Conservation (phyloP, 805 yeast genomes). For the Millerozyma miso region DNA sequence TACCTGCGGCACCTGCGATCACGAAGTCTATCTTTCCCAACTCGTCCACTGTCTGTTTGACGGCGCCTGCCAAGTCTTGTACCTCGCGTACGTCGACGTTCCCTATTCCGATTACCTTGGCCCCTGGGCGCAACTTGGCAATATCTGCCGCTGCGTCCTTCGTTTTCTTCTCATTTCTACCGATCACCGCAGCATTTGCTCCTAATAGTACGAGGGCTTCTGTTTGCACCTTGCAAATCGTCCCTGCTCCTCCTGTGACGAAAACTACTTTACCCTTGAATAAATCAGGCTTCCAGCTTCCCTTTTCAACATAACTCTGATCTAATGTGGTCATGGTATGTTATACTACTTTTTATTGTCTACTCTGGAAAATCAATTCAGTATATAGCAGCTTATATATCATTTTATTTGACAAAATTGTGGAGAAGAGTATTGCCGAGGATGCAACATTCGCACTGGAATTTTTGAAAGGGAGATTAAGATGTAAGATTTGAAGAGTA, state of each 20-base stretch:
- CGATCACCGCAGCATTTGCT: conserved; percentile 80
- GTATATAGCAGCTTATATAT: not conserved
- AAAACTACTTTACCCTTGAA: conserved; percentile 84
- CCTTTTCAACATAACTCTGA: conserved; percentile 21
- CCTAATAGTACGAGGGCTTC: conserved; percentile 84
- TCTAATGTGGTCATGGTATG: conserved; percentile 6
- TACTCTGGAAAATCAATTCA: not conserved
- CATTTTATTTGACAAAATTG: not conserved
- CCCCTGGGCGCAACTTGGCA: conserved; percentile 46
- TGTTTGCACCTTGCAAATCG: conserved; percentile 84
- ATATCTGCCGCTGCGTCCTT: conserved; percentile 64
- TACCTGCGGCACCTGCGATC: conserved; percentile 45
- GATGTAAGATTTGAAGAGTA: too few relatives aligned
- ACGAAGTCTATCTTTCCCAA: conserved; percentile 41
- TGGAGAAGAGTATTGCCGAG: not conserved
- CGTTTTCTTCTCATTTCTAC: conserved; percentile 68
- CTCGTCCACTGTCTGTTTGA: conserved; percentile 46
- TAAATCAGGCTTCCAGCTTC: conserved; percentile 51
- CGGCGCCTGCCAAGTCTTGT: conserved; percentile 56
- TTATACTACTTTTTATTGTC: not conserved
- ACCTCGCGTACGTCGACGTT: conserved; percentile 74
- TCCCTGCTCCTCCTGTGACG: conserved; percentile 94
- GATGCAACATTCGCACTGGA: not conserved
- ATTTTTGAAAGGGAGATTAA: conserved; percentile 10
- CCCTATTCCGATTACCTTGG: conserved; percentile 64